Conservation (phyloP, 306 rosid species). For the Trifolium subterraneum region DNA sequence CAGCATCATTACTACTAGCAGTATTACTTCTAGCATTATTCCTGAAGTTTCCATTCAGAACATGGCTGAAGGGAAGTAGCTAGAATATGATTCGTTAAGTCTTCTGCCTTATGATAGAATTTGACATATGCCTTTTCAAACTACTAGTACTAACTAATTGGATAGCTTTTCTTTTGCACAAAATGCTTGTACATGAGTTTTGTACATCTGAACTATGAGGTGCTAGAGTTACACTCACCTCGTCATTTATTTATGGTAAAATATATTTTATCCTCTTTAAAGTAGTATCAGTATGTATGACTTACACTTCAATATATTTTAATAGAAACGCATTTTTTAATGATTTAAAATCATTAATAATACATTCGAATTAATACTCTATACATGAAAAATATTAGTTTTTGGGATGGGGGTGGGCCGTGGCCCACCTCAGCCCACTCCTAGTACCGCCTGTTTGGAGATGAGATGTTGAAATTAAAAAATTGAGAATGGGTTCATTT, state of each 20-base stretch:
- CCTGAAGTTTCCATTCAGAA: conserved; percentile 45
- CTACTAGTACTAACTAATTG: conserved; percentile 10
- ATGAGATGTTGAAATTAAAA: too few species aligned
- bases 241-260: not conserved
- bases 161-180: conserved; percentile 30
- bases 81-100: not conserved
- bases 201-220: not conserved
- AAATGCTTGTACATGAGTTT: conserved; percentile 43
- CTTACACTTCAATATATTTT: too few species aligned
- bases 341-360: too few species aligned
- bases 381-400: too few species aligned
- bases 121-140: not conserved
- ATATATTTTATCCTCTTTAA: too few species aligned
- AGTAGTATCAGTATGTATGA: too few species aligned
- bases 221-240: not conserved
- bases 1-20: conserved; percentile 32
- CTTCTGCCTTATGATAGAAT: conserved; percentile 13
- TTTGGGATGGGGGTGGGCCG: too few species aligned
- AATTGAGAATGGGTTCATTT: too few species aligned
- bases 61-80: conserved; percentile 47
- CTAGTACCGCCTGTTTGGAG: too few species aligned
- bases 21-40: conserved; percentile 19
- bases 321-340: too few species aligned
- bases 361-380: too few species aligned
- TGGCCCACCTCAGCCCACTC: too few species aligned